These are phyloP conservation scores for Hypoxylon sp. DNA, from an alignment of 2,329 filamentous ascomycete species.

Conservation along the genomic window DNA sequence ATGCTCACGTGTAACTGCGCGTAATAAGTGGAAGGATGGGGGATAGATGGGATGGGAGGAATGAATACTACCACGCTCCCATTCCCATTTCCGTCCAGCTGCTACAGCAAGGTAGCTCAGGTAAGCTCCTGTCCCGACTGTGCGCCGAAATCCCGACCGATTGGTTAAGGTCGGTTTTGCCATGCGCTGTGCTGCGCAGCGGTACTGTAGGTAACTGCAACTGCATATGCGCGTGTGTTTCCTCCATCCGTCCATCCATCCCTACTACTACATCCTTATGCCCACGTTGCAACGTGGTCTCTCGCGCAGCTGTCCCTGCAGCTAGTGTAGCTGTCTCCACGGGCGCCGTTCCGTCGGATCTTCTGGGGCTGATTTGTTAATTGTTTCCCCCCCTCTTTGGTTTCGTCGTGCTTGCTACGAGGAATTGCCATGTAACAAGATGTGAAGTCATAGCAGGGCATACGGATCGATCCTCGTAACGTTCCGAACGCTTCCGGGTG, in stretches of 20 bases:
- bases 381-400: neutral
- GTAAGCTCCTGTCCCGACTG: conserved; percentile 24
- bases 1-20: conserved; percentile 39
- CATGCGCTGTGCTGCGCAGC: conserved; percentile 23
- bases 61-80: conserved; percentile 6
- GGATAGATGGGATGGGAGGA: conserved; percentile 17
- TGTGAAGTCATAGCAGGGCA: neutral
- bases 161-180: conserved; percentile 34
- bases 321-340: conserved; percentile 29
- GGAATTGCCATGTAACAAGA: neutral
- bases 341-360: conserved; percentile 33
- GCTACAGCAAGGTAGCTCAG: conserved; percentile 2
- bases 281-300: conserved; percentile 45
- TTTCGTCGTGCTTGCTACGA: neutral
- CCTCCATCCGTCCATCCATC: neutral
- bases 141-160: conserved; percentile 42
- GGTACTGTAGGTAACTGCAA: conserved; percentile 23
- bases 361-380: conserved; percentile 1
- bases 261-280: conserved; percentile 9
- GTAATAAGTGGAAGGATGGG: conserved; percentile 30
- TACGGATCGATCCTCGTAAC: neutral
- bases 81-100: conserved; percentile 12
- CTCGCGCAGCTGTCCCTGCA: conserved; percentile 40
- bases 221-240: conserved; percentile 20
- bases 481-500: neutral